These are phyloP conservation scores for Curvularia sp. DNA, from an alignment of 2,329 filamentous ascomycete species.

Conservation along the genomic window DNA sequence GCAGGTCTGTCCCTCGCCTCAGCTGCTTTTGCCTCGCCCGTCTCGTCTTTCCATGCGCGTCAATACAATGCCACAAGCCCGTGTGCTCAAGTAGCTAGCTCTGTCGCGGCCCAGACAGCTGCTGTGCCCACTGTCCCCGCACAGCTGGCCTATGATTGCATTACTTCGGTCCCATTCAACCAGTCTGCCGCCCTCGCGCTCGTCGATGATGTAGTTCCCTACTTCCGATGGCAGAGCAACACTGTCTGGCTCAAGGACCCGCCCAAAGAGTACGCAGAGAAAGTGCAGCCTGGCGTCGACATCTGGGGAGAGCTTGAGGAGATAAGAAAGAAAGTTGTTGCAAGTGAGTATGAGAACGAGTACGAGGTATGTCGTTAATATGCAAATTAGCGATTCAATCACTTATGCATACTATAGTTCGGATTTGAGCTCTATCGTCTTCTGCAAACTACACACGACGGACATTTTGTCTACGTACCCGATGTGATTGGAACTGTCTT, in stretches of 20 bases:
- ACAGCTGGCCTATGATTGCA: slow-evolving; percentile 55
- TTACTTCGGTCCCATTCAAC: slow-evolving; percentile 56
- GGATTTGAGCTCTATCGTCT: slow-evolving; percentile 48
- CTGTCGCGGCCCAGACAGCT: slow-evolving; percentile 37
- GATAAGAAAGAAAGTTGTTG: slow-evolving; percentile 50
- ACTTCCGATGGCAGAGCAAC: slow-evolving; percentile 57
- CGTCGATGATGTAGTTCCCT: slow-evolving; percentile 54
- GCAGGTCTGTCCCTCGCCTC: slow-evolving; percentile 39
- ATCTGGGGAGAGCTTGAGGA: slow-evolving; percentile 49
- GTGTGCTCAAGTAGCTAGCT: slow-evolving; percentile 43
- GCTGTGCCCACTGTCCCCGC: slow-evolving; percentile 51
- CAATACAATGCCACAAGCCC: slow-evolving; percentile 40
- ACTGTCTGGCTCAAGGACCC: slow-evolving; percentile 55
- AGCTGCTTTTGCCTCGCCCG: slow-evolving; percentile 36
- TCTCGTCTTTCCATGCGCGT: slow-evolving; percentile 29
- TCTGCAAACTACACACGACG: slow-evolving; percentile 66
- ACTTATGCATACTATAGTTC: slow-evolving; percentile 33
- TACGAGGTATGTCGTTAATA: slow-evolving; percentile 41
- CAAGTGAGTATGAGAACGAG: slow-evolving; percentile 50
- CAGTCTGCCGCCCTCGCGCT: slow-evolving; percentile 50
- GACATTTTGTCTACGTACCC: slow-evolving; percentile 66
- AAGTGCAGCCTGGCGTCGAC: slow-evolving; percentile 54
- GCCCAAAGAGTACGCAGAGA: slow-evolving; percentile 55
- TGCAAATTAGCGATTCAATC: background rate
- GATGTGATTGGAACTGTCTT: slow-evolving; percentile 62